A percentile compares a stretch with the other conserved stretches of the same genome.
phyloP scores from a whole-genome alignment of 164 flowering plant genomes.

The Sedum album region DNA sequence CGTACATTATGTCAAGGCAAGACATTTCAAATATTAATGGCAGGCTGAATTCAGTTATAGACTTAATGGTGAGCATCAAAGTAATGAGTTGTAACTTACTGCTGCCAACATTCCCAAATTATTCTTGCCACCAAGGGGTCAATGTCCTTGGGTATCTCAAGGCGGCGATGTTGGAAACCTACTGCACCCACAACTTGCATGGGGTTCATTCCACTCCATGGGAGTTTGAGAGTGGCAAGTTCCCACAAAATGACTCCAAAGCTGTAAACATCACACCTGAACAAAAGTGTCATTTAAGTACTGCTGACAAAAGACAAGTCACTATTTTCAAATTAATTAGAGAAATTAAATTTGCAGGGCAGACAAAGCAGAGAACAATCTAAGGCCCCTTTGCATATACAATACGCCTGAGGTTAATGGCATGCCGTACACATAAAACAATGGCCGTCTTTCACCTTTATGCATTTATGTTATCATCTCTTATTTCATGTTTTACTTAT shows the following conservation, averaged over 20 bases:
- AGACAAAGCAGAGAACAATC: too few species aligned
- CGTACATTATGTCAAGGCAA: neutral
- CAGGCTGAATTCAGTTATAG: neutral
- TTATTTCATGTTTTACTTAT: neutral
- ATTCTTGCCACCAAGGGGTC: conserved; percentile 84
- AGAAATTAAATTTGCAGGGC: too few species aligned
- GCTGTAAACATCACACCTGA: conserved; percentile 96
- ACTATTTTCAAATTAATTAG: too few species aligned
- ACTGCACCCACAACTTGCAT: conserved; percentile 99
- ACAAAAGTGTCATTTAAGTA: conserved; percentile 8
- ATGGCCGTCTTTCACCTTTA: neutral
- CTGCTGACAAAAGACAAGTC: too few species aligned
- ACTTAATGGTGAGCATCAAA: neutral
- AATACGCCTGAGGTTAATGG: too few species aligned
- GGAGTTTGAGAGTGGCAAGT: conserved; percentile 91
- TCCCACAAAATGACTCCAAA: conserved; percentile 98
- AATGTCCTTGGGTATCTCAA: conserved; percentile 87
- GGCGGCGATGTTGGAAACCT: conserved; percentile 88
- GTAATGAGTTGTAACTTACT: conserved; percentile 29
- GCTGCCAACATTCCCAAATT: conserved; percentile 94
- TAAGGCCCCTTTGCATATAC: too few species aligned
- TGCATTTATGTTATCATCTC: neutral
- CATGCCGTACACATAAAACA: neutral
- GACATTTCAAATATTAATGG: neutral
- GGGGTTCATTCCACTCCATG: conserved; percentile 99